phyloP scores from a whole-genome alignment of 305 asterid genomes.

The Euphrasia arctica region DNA sequence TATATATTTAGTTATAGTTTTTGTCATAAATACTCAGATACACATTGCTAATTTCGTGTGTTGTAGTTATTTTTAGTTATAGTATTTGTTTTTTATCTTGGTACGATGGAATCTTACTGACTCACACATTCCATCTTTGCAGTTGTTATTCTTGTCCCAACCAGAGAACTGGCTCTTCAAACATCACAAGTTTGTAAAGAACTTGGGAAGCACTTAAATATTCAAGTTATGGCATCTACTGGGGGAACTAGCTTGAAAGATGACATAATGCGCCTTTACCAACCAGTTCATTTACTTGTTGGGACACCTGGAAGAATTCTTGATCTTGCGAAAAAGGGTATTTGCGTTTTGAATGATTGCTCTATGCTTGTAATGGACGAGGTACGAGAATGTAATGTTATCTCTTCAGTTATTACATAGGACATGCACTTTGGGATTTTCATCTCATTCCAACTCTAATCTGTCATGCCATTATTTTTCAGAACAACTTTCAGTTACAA shows the following conservation, averaged over 20 bases:
- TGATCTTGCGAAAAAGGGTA: conserved; percentile 77
- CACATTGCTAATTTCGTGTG: neutral
- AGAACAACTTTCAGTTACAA: neutral
- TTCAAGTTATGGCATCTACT: conserved; percentile 89
- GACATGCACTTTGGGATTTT: neutral
- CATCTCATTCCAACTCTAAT: neutral
- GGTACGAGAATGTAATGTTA: conserved; percentile 38
- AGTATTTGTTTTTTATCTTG: conserved; percentile 14
- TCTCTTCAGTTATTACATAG: neutral
- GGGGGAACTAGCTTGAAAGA: conserved; percentile 97
- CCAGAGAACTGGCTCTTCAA: conserved; percentile 95
- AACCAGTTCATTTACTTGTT: conserved; percentile 93
- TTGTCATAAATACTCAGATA: too few species aligned
- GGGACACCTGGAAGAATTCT: conserved; percentile 98
- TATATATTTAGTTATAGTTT: neutral
- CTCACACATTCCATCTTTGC: conserved; percentile 31
- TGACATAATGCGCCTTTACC: conserved; percentile 95
- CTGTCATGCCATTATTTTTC: conserved; percentile 26
- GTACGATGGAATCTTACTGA: conserved; percentile 3
- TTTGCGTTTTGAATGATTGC: conserved; percentile 69
- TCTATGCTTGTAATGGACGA: conserved; percentile 86
- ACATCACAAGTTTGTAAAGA: conserved; percentile 95
- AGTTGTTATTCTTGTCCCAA: conserved; percentile 94
- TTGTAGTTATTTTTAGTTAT: conserved; percentile 12
- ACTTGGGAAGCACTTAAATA: conserved; percentile 80